Evolutionary conservation across 768 basidiomycete species (phyloP), one percentile per base, ranked within the genome.

Genomic region (Boletus sp.): DNA sequence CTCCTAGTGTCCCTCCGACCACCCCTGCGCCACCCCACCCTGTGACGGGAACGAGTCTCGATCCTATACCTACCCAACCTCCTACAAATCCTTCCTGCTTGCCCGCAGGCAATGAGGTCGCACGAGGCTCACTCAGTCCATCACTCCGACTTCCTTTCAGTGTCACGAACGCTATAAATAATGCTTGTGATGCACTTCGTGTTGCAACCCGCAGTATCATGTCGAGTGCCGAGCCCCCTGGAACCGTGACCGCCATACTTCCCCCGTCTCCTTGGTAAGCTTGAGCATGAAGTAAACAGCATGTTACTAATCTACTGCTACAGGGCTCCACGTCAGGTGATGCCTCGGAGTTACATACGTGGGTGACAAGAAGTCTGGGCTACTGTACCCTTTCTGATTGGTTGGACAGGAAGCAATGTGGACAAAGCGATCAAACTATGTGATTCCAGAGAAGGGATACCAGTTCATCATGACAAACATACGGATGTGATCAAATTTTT

Each of bases 401-500:
- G 23, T 11, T 5, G 42, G 17, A 30, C 48, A 54, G 53, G 15
- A 14, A n/a, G 21, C 9, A 43, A 32, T 8, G 33, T 50, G 37
- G 13, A 21, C 15, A 6, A 13, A 14, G 40, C 40, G 8, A 43
- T 54, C 17, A 14, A 43, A 8, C 25, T 33, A 10, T 37, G 39
- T 7, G 14, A n/a, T 17, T 29, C 47, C 11, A 15, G 35, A 19
- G 15, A 27, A 13, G 15, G 23, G n/a, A 48, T 4, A 11, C 11
- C 10, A 37, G 21, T 35, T 8, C 3, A 90, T 14, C 74, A 72
- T 46, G 86, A 85, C 64, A 70, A 79, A 37, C 74, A 84, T 42
- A 83, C 86, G 83, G 79, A 79, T 51, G 73, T 75, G 51, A 81
- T 90, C 37, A 84, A 80, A 57, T 81, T 82, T 11, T 61, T 85